Evolutionary conservation across 345 rosid species (phyloP).

Genomic region (Microcos paniculata): DNA sequence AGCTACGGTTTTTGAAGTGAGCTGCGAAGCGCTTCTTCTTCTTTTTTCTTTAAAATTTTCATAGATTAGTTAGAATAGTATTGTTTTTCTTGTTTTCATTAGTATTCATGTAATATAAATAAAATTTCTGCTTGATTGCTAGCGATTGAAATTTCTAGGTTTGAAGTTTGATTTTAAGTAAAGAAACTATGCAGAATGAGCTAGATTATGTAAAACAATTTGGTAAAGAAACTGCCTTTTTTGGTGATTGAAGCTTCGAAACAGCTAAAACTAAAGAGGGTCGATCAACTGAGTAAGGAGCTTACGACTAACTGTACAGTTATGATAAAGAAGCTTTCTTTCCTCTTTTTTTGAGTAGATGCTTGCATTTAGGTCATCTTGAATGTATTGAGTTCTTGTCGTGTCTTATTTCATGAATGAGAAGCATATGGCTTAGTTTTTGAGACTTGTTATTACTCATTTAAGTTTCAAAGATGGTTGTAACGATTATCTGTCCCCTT

Average conservation of each 20-base stretch:
- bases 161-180: neutral
- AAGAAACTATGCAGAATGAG: neutral
- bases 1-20: neutral
- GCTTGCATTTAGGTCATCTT: neutral
- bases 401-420: neutral
- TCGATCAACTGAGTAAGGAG: neutral
- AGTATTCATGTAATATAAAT: neutral
- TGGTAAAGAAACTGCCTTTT: neutral
- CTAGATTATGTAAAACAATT: neutral
- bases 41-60: neutral
- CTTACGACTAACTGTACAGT: neutral
- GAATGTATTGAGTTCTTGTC: slow-evolving; percentile 5
- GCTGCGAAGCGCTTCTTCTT: neutral
- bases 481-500: neutral
- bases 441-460: neutral
- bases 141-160: neutral
- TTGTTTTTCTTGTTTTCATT: neutral
- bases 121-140: neutral
- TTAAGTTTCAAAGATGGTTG: neutral
- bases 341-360: too few relatives aligned
- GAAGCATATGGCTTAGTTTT: too few relatives aligned
- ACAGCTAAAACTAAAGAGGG: too few relatives aligned
- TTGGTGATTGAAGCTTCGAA: neutral
- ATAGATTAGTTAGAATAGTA: neutral
- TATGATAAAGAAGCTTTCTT: neutral